These are phyloP conservation scores for Lactifluus subvellereus DNA, from an alignment of 768 basidiomycete genomes.

Conservation along the genomic window DNA sequence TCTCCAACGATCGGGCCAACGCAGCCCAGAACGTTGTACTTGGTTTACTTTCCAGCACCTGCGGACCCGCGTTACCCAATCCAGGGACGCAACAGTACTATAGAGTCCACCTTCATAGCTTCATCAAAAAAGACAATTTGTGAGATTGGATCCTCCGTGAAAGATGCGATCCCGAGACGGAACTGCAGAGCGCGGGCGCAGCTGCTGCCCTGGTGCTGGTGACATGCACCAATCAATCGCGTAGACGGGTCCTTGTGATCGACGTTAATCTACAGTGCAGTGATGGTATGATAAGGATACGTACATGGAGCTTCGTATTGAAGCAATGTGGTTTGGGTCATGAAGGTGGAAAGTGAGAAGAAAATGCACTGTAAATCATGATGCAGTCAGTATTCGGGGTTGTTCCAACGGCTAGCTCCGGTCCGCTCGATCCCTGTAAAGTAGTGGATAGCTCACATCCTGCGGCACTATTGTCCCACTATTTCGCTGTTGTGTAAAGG, in stretches of 20 bases:
- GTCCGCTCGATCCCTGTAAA: background rate
- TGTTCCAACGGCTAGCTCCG: background rate
- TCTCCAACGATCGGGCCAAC: constrained; percentile 74
- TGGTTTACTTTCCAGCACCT: constrained; percentile 90
- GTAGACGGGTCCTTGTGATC: constrained; percentile 69
- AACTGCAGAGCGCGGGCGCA: constrained; percentile 69
- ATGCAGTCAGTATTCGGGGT: too few relatives aligned
- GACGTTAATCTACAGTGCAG: constrained; percentile 4
- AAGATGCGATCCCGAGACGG: constrained; percentile 81
- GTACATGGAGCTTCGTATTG: constrained; percentile 85
- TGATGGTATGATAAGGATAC: constrained; percentile 28
- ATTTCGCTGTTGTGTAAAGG: too few relatives aligned
- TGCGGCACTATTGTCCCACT: too few relatives aligned
- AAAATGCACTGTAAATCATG: background rate
- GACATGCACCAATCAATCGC: constrained; percentile 87
- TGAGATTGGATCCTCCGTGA: constrained; percentile 70
- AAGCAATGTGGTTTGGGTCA: constrained; percentile 67
- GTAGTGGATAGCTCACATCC: too few relatives aligned
- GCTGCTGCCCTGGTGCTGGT: constrained; percentile 63
- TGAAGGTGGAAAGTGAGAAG: constrained; percentile 27
- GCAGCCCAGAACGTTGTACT: constrained; percentile 93
- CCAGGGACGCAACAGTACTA: background rate
- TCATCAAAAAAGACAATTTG: constrained; percentile 84
- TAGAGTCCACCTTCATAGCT: constrained; percentile 70
- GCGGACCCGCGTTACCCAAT: background rate